Percentiles rank a stretch among this genome's conserved stretches.
Evolutionary conservation across 179 eudicot species (phyloP).

Genomic region (Heliamphora pulchella): DNA sequence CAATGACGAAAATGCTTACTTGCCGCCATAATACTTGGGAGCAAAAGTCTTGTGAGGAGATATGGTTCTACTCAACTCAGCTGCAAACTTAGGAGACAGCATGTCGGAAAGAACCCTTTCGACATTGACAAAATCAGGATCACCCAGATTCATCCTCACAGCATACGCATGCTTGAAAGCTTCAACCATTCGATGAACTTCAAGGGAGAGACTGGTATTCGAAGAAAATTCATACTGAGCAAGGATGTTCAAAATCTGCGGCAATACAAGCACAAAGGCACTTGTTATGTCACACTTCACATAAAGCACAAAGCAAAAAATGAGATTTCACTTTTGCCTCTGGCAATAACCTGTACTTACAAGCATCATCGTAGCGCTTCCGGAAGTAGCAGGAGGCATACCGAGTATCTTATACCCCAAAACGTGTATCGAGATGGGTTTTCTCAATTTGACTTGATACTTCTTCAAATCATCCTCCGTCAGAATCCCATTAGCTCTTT

Average conservation of each 20-base stretch:
- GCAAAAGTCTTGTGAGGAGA: constrained; percentile 29
- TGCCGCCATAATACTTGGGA: constrained; percentile 30
- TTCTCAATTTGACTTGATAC: constrained; percentile 25
- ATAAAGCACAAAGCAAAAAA: not conserved
- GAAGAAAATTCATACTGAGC: constrained; percentile 23
- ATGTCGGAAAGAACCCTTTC: constrained; percentile 22
- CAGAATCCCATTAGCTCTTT: constrained; percentile 29
- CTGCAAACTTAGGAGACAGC: constrained; percentile 33
- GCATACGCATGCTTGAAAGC: constrained; percentile 38
- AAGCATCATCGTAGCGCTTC: constrained; percentile 29
- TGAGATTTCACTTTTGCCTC: too few relatives aligned
- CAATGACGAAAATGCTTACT: constrained; percentile 14
- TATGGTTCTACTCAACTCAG: constrained; percentile 26
- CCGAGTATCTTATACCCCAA: constrained; percentile 28
- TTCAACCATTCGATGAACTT: constrained; percentile 30
- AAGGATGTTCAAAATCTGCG: constrained; percentile 38
- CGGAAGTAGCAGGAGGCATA: constrained; percentile 39
- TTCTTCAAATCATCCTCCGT: constrained; percentile 24
- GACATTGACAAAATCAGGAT: constrained; percentile 33
- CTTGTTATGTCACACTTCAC: not conserved
- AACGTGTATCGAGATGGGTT: constrained; percentile 23
- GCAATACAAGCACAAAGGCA: not conserved
- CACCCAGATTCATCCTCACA: constrained; percentile 35
- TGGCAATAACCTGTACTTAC: constrained; percentile 17
- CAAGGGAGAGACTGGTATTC: constrained; percentile 21